phyloP scores from a whole-genome alignment of 495 filamentous ascomycete genomes.

The Xylaria cubensis region DNA sequence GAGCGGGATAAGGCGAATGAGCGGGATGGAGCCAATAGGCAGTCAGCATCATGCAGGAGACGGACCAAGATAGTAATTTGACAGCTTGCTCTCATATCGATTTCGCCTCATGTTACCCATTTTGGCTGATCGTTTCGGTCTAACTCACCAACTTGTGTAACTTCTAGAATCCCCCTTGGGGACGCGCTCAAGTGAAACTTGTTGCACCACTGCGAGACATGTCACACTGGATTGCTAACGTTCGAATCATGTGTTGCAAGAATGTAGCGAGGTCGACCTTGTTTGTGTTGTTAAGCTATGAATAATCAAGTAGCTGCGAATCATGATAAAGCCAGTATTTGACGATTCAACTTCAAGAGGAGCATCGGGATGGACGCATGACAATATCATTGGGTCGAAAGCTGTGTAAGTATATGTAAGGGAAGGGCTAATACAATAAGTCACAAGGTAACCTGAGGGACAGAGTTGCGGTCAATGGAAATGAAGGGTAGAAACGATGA shows the following conservation, averaged over 20 bases:
- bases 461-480: conserved; percentile 1
- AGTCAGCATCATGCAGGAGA: conserved; percentile 13
- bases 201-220: conserved; percentile 8
- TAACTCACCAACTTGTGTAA: conserved; percentile 16
- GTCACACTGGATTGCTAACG: conserved; percentile 21
- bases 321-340: background rate
- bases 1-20: conserved; percentile 3
- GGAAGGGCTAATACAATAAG: background rate
- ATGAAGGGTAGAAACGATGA: background rate
- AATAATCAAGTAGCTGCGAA: conserved; percentile 1
- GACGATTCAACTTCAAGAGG: background rate
- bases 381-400: background rate
- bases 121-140: conserved; percentile 6
- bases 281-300: conserved; percentile 3
- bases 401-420: background rate
- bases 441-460: background rate
- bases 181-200: background rate
- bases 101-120: conserved; percentile 28
- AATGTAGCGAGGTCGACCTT: conserved; percentile 9
- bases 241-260: conserved; percentile 12
- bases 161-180: conserved; percentile 7
- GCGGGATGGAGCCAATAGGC: conserved; percentile 16
- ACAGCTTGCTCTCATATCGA: background rate
- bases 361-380: background rate
- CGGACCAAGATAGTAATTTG: background rate